Evolutionary conservation across 2,329 filamentous ascomycete genomes (phyloP).

Genomic region (Talaromyces piceae): DNA sequence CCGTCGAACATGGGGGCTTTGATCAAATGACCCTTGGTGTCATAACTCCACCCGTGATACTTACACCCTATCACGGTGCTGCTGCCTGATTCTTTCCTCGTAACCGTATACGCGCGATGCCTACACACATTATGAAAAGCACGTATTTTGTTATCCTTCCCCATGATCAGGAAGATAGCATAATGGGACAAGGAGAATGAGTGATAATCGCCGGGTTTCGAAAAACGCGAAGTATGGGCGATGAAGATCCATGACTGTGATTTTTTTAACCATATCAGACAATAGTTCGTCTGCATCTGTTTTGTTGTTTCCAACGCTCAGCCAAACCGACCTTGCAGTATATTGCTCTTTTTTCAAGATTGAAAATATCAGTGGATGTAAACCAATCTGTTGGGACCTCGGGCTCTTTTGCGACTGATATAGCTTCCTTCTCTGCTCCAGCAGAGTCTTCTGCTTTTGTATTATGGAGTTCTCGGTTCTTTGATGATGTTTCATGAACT

Average conservation of each 20-base stretch:
- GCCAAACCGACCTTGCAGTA: conserved; percentile 37
- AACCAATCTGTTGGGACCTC: conserved; percentile 34
- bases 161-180: conserved; percentile 47
- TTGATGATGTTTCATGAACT: neutral
- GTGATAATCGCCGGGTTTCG: conserved; percentile 42
- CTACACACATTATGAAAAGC: conserved; percentile 58
- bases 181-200: conserved; percentile 50
- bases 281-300: neutral
- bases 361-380: conserved; percentile 37
- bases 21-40: conserved; percentile 49
- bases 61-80: conserved; percentile 50
- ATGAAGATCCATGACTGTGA: conserved; percentile 30
- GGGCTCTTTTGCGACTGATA: conserved; percentile 31
- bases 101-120: conserved; percentile 54
- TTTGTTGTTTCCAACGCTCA: neutral
- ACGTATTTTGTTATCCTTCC: conserved; percentile 46
- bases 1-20: conserved; percentile 55
- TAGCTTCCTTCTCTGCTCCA: too few species aligned
- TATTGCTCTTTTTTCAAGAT: conserved; percentile 43
- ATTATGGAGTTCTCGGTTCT: neutral
- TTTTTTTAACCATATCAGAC: neutral
- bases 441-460: neutral
- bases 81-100: conserved; percentile 44
- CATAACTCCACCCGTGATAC: conserved; percentile 59
- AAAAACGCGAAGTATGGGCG: conserved; percentile 34